Evolutionary conservation across 2,329 filamentous ascomycete genomes (phyloP).

Genomic region (Fusarium tjaetaba): DNA sequence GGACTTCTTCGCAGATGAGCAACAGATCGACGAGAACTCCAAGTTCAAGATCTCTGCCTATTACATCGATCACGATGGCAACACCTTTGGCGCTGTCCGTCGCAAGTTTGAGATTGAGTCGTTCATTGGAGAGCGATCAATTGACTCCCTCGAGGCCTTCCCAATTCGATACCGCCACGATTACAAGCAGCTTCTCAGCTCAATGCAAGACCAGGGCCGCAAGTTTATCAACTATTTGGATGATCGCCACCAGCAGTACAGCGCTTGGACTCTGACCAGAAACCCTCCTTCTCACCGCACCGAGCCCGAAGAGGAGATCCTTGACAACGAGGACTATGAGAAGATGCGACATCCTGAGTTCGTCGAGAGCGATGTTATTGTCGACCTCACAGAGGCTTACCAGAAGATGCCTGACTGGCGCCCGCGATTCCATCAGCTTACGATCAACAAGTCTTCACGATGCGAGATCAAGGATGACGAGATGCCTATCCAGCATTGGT

Average conservation of each 20-base stretch:
- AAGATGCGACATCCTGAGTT: slow-evolving; percentile 53
- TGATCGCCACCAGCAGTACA: slow-evolving; percentile 53
- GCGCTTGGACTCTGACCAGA: slow-evolving; percentile 54
- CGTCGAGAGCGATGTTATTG: slow-evolving; percentile 55
- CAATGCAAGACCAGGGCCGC: slow-evolving; percentile 47
- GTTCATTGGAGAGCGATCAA: slow-evolving; percentile 52
- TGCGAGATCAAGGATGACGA: slow-evolving; percentile 48
- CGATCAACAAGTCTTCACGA: slow-evolving; percentile 45
- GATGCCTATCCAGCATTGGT: slow-evolving; percentile 53
- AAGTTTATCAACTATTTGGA: slow-evolving; percentile 48
- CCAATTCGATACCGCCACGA: slow-evolving; percentile 52
- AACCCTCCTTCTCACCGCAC: slow-evolving; percentile 46
- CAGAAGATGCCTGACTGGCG: slow-evolving; percentile 53
- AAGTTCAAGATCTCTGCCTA: slow-evolving; percentile 52
- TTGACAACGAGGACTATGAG: slow-evolving; percentile 44
- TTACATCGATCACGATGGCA: slow-evolving; percentile 56
- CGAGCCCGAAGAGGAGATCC: slow-evolving; percentile 47
- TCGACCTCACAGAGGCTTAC: slow-evolving; percentile 54
- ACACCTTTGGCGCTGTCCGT: slow-evolving; percentile 50
- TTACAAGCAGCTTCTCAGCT: slow-evolving; percentile 48
- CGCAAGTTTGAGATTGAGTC: slow-evolving; percentile 50
- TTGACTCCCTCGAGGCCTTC: slow-evolving; percentile 51
- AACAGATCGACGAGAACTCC: slow-evolving; percentile 43
- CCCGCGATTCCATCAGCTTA: slow-evolving; percentile 46
- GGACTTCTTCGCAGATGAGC: slow-evolving; percentile 51